These are phyloP conservation scores for Comarum palustre DNA, from an alignment of 306 rosid species.

Conservation along the genomic window DNA sequence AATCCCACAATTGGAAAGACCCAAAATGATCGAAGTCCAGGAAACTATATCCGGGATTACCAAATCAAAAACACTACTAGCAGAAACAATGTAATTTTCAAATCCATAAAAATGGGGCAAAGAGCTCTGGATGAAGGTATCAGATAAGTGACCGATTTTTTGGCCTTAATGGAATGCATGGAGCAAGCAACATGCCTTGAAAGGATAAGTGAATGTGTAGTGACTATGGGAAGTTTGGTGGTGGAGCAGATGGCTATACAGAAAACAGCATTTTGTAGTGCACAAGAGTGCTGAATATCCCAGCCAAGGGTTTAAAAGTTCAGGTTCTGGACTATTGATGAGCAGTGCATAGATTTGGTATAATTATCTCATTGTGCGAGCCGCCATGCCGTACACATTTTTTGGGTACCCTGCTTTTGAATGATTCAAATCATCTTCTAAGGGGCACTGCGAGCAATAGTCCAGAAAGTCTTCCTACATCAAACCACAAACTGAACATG, in stretches of 20 bases:
- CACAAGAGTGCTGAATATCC: conserved; percentile 26
- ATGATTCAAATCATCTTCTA: conserved; percentile 80
- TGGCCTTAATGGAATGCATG: conserved; percentile 44
- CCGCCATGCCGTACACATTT: neutral
- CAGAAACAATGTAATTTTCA: conserved; percentile 38
- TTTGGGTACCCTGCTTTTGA: conserved; percentile 42
- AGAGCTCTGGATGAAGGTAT: conserved; percentile 57
- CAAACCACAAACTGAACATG: conserved; percentile 27
- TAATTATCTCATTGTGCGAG: conserved; percentile 23
- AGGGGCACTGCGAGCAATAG: conserved; percentile 86
- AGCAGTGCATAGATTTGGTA: conserved; percentile 44
- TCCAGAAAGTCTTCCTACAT: conserved; percentile 86
- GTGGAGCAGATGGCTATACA: conserved; percentile 60
- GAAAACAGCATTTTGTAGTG: conserved; percentile 51
- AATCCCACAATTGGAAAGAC: conserved; percentile 60
- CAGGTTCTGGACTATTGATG: conserved; percentile 49
- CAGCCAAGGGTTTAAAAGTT: conserved; percentile 37
- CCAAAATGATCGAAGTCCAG: conserved; percentile 68
- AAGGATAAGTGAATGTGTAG: conserved; percentile 50
- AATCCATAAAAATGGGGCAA: conserved; percentile 54
- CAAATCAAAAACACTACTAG: conserved; percentile 42
- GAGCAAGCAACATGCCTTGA: conserved; percentile 34
- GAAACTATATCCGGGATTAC: conserved; percentile 62
- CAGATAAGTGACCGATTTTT: conserved; percentile 51
- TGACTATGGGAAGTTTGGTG: conserved; percentile 52